phyloP scores from a whole-genome alignment of 768 basidiomycete genomes.

The Dentipellis sp. region DNA sequence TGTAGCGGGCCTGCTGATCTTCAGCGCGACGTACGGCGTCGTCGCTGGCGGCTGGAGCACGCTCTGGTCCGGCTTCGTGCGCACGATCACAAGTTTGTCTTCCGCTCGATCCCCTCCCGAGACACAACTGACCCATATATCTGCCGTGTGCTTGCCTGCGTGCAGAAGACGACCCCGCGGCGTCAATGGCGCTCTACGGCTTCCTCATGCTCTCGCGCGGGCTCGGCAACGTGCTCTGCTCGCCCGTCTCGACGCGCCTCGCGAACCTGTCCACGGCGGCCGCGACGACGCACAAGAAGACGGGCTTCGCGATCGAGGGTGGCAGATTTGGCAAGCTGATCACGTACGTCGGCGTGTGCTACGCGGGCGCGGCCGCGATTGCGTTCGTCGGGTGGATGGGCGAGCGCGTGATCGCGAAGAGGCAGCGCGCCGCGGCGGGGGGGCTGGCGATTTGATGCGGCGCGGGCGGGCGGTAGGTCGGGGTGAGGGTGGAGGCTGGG shows the following conservation, averaged over 20 bases:
- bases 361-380: neutral
- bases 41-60: constrained; percentile 25
- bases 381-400: neutral
- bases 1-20: constrained; percentile 19
- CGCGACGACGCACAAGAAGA: no score
- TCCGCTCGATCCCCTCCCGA: neutral
- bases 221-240: constrained; percentile 19
- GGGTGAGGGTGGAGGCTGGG: no score
- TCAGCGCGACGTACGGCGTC: constrained; percentile 21
- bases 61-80: constrained; percentile 23
- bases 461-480: no score
- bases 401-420: neutral
- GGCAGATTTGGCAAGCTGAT: constrained; percentile 1
- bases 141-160: no score
- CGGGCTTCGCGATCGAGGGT: no score
- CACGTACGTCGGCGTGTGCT: neutral
- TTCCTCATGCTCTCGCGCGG: constrained; percentile 18
- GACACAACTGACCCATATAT: no score
- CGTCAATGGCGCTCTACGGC: constrained; percentile 16
- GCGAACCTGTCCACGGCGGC: no score
- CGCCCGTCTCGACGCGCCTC: constrained; percentile 18
- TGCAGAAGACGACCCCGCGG: constrained; percentile 17
- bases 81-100: constrained; percentile 15
- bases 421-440: no score
- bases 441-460: no score